These are phyloP conservation scores for Plasmodium blacklocki DNA, from an alignment of 169 alveolate genomes.

Conservation along the genomic window DNA sequence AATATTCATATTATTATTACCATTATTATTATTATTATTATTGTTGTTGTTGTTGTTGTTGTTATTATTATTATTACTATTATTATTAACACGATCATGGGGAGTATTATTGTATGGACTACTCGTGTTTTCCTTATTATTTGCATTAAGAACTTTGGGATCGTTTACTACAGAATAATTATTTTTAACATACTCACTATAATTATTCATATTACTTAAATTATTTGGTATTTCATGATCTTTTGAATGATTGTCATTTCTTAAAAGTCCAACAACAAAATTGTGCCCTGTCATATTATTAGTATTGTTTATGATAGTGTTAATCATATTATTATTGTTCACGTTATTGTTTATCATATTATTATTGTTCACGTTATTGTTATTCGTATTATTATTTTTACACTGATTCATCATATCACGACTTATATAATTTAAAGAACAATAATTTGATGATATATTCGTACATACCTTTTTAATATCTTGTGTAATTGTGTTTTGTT, in stretches of 20 bases:
- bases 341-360: not conserved
- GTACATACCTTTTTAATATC: slow-evolving; percentile 14
- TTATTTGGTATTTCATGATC: no score
- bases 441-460: slow-evolving; percentile 9
- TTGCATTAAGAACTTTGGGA: no score
- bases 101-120: no score
- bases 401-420: slow-evolving; percentile 1
- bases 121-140: no score
- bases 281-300: no score
- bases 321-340: not conserved
- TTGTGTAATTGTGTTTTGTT: not conserved
- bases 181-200: no score
- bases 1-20: slow-evolving; percentile 12
- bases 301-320: not conserved
- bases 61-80: not conserved
- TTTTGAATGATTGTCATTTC: no score
- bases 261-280: no score
- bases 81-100: not conserved
- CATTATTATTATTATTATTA: slow-evolving; percentile 1
- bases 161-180: no score
- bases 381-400: not conserved
- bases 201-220: no score
- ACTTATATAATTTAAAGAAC: slow-evolving; percentile 1
- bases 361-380: not conserved
- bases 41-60: no score